phyloP scores from a whole-genome alignment of 78 protist genomes.

The Parvularia atlantis region DNA sequence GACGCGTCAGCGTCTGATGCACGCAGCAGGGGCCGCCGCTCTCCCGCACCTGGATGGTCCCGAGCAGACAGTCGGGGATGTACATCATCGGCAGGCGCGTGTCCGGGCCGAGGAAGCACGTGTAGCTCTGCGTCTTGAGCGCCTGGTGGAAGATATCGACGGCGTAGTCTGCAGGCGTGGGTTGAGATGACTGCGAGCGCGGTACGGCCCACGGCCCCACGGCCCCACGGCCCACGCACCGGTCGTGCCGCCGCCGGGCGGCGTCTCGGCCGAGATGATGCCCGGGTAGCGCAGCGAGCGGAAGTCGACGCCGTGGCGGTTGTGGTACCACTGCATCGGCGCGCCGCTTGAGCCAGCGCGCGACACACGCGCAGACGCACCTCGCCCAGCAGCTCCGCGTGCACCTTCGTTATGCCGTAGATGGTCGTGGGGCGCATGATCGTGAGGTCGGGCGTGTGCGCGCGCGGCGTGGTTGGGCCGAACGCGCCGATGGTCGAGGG shows the following conservation, averaged over 20 bases:
- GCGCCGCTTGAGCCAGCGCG: too few species aligned
- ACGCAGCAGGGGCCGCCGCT: constrained; percentile 3
- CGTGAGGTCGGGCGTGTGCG: constrained; percentile 43
- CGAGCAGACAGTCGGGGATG: constrained; percentile 51
- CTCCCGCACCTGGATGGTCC: constrained; percentile 25
- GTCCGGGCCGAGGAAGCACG: constrained; percentile 34
- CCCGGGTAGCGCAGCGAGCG: constrained; percentile 72
- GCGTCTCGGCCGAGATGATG: constrained; percentile 30
- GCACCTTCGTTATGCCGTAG: constrained; percentile 62
- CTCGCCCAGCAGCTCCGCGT: constrained; percentile 43
- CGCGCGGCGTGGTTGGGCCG: constrained; percentile 30
- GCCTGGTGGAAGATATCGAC: constrained; percentile 42
- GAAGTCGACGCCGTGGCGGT: constrained; percentile 47
- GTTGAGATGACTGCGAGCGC: too few species aligned
- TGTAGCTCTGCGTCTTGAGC: constrained; percentile 21
- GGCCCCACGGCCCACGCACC: too few species aligned
- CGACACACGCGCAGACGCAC: neutral
- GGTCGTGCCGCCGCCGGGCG: constrained; percentile 79
- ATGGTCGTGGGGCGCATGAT: constrained; percentile 54
- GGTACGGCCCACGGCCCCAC: too few species aligned
- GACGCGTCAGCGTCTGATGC: too few species aligned
- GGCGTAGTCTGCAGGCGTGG: constrained; percentile 42
- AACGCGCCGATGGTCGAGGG: constrained; percentile 70
- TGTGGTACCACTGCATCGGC: constrained; percentile 28
- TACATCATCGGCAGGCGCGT: constrained; percentile 64